Percentiles rank a stretch among this genome's conserved stretches.
phyloP scores from a whole-genome alignment of 148 eudicot genomes.

The Tetragonia tetragonoides region DNA sequence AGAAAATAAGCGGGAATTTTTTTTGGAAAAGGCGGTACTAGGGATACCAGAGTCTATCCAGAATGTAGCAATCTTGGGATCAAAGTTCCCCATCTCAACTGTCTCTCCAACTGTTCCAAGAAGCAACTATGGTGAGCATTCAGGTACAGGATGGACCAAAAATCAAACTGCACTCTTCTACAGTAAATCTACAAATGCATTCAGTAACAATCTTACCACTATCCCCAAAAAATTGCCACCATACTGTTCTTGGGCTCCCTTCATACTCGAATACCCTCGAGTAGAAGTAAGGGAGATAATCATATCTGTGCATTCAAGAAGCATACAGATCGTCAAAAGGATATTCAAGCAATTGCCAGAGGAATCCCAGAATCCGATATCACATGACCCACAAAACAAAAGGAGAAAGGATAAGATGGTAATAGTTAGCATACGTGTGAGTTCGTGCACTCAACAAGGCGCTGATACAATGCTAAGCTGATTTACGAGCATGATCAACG shows the following conservation, averaged over 20 bases:
- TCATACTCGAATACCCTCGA: constrained; percentile 95
- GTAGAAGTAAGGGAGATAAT: constrained; percentile 92
- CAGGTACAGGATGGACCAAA: constrained; percentile 13
- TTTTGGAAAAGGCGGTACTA: not conserved
- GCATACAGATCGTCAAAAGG: constrained; percentile 5
- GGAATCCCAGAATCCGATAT: not conserved
- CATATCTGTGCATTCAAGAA: constrained; percentile 49
- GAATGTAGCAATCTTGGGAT: constrained; percentile 95
- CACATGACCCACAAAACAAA: not conserved
- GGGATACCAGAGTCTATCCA: constrained; percentile 88
- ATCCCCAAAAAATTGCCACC: constrained; percentile 99
- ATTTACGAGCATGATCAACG: constrained; percentile 96
- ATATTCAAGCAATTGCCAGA: not conserved
- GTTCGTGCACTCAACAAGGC: constrained; percentile 73
- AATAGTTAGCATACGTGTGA: constrained; percentile 43
- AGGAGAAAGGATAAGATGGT: not conserved
- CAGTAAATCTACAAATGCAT: constrained; percentile 1
- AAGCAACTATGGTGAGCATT: constrained; percentile 13
- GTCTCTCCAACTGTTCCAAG: constrained; percentile 82
- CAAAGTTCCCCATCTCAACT: constrained; percentile 85
- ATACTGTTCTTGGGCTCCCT: constrained; percentile 95
- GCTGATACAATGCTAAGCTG: constrained; percentile 87
- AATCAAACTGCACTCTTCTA: not conserved
- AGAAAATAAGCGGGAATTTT: not conserved
- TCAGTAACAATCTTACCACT: constrained; percentile 50